Percentiles rank a stretch among this genome's conserved stretches.
These are phyloP conservation scores for Drechslerella coelobrocha DNA, from an alignment of 2,329 filamentous ascomycete species.

Conservation along the genomic window DNA sequence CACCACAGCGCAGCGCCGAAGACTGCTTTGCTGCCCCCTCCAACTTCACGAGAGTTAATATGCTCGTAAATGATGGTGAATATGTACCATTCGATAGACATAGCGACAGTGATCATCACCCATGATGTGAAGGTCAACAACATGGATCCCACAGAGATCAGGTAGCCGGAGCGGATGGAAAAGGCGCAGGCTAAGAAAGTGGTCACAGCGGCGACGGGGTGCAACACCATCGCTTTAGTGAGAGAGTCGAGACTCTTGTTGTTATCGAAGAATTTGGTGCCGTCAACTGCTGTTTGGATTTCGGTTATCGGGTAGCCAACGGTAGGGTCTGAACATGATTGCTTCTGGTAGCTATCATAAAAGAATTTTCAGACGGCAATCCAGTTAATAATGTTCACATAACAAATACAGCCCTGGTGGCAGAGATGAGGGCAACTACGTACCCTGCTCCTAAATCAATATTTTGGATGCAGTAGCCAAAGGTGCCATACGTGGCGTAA, in stretches of 20 bases:
- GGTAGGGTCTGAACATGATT: constrained; percentile 29
- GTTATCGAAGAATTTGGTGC: constrained; percentile 34
- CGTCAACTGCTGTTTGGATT: constrained; percentile 40
- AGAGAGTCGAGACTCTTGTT: constrained; percentile 31
- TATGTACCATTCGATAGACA: constrained; percentile 30
- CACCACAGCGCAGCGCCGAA: constrained; percentile 37
- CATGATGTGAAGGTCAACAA: constrained; percentile 12
- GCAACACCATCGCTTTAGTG: constrained; percentile 44
- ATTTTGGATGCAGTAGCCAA: constrained; percentile 46
- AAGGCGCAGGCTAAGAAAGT: constrained; percentile 24
- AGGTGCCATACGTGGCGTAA: constrained; percentile 42
- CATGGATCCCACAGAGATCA: constrained; percentile 23
- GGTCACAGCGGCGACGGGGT: constrained; percentile 25
- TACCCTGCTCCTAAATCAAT: constrained; percentile 33
- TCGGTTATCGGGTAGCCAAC: constrained; percentile 39
- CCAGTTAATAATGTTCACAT: not conserved
- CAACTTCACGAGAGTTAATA: constrained; percentile 22
- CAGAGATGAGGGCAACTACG: too few species aligned
- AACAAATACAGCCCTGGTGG: too few species aligned
- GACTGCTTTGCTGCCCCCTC: constrained; percentile 21
- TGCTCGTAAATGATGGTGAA: constrained; percentile 33
- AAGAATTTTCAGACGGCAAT: not conserved
- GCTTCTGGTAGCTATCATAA: constrained; percentile 24
- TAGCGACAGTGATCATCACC: constrained; percentile 24
- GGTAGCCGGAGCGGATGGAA: constrained; percentile 26